phyloP scores from a whole-genome alignment of 83 land plant genomes.

The Diphasiastrum complanatum region DNA sequence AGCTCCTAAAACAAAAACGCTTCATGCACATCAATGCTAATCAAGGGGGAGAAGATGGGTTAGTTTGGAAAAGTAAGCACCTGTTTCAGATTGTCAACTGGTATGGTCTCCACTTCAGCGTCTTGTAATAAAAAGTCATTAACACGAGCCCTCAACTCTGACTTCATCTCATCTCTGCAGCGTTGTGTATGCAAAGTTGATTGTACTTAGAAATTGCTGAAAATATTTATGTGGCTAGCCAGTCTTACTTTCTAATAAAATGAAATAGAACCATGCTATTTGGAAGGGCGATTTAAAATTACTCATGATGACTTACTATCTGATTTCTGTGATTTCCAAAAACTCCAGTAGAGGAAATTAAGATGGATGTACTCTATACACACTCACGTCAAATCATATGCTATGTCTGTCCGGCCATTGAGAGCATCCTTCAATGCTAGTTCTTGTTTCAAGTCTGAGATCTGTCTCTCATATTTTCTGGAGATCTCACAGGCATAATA shows the following conservation, averaged over 20 bases:
- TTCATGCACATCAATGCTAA: too few species aligned
- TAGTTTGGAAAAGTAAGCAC: slow-evolving; percentile 6
- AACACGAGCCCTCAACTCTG: slow-evolving; percentile 13
- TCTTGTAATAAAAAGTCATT: slow-evolving; percentile 27
- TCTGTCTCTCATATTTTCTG: slow-evolving; percentile 31
- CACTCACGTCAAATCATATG: slow-evolving; percentile 35
- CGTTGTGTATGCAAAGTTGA: background rate
- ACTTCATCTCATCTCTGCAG: slow-evolving; percentile 26
- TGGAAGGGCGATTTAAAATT: too few species aligned
- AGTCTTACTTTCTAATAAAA: background rate
- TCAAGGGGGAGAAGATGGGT: too few species aligned
- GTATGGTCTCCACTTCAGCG: slow-evolving; percentile 25
- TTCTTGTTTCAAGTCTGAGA: slow-evolving; percentile 28
- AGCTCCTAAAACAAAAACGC: too few species aligned
- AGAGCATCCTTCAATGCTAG: slow-evolving; percentile 37
- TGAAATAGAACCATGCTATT: too few species aligned
- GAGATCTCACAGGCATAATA: background rate
- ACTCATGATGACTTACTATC: background rate
- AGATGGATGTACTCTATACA: background rate
- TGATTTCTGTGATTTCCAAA: background rate
- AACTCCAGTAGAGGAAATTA: background rate
- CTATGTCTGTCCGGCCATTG: slow-evolving; percentile 18
- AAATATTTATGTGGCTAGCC: background rate
- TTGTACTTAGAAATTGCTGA: background rate
- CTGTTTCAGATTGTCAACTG: slow-evolving; percentile 27